Evolutionary conservation across 352 stramenopile species (phyloP).

Genomic region (Blastocystis sp.): DNA sequence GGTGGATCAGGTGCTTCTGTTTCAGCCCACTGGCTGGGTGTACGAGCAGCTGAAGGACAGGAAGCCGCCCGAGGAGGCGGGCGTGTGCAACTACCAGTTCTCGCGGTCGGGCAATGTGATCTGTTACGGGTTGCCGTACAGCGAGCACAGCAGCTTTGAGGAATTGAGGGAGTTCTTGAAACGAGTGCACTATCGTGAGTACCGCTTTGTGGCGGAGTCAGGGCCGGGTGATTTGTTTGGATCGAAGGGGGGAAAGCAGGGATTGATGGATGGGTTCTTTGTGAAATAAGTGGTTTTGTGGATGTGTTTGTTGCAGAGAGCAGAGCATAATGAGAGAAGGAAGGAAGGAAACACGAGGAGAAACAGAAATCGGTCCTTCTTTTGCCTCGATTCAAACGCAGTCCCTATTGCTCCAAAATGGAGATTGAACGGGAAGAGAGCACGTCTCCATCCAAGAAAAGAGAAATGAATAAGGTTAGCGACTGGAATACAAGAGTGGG

Average conservation of each 20-base stretch:
- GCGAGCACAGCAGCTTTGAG: background rate
- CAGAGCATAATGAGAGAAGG: too few species aligned
- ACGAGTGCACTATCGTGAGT: too few species aligned
- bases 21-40: conserved; percentile 24
- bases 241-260: too few species aligned
- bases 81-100: conserved; percentile 32
- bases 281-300: too few species aligned
- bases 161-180: too few species aligned
- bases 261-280: too few species aligned
- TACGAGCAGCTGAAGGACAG: conserved; percentile 1
- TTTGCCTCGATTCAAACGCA: too few species aligned
- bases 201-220: too few species aligned
- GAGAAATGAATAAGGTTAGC: conserved; percentile 48
- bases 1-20: background rate
- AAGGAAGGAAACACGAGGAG: too few species aligned
- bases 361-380: too few species aligned
- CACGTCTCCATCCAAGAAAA: conserved; percentile 46
- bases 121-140: conserved; percentile 37
- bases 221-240: too few species aligned
- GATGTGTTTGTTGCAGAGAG: too few species aligned
- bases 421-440: conserved; percentile 29
- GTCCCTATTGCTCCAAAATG: background rate
- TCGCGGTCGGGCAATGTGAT: background rate
- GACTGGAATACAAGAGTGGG: conserved; percentile 44
- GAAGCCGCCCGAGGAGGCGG: conserved; percentile 12